A percentile compares a stretch with the other conserved stretches of the same genome.
Evolutionary conservation across 345 rosid species (phyloP).

Genomic region (Dipteronia sinensis): DNA sequence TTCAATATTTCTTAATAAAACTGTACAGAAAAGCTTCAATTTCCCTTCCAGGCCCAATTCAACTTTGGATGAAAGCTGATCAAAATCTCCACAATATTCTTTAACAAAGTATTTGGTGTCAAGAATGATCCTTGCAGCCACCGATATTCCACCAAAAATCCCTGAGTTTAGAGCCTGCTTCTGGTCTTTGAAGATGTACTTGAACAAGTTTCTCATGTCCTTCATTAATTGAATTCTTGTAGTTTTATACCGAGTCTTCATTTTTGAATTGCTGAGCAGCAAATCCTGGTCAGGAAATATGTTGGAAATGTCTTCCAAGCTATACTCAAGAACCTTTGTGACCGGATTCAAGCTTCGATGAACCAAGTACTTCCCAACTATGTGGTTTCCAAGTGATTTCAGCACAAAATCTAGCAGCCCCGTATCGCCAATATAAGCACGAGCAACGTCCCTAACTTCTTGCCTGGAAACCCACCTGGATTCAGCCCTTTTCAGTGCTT

Average conservation of each 20-base stretch:
- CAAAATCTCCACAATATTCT: slow-evolving; percentile 45
- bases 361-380: slow-evolving; percentile 83
- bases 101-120: slow-evolving; percentile 73
- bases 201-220: slow-evolving; percentile 62
- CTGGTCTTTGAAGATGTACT: slow-evolving; percentile 54
- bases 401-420: slow-evolving; percentile 88
- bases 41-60: slow-evolving; percentile 41
- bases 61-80: slow-evolving; percentile 23
- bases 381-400: slow-evolving; percentile 87
- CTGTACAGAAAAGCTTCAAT: slow-evolving; percentile 58
- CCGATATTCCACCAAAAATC: slow-evolving; percentile 46
- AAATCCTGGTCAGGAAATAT: slow-evolving; percentile 46
- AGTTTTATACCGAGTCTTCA: slow-evolving; percentile 48
- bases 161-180: slow-evolving; percentile 38
- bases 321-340: slow-evolving; percentile 83
- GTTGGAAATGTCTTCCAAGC: slow-evolving; percentile 72
- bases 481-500: slow-evolving; percentile 62
- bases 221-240: slow-evolving; percentile 65
- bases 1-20: slow-evolving; percentile 35
- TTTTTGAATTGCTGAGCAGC: slow-evolving; percentile 38
- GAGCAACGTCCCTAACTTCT: slow-evolving; percentile 90
- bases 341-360: slow-evolving; percentile 91
- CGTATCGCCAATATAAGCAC: slow-evolving; percentile 87
- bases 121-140: slow-evolving; percentile 67
- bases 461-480: slow-evolving; percentile 86